These are phyloP conservation scores for Cyclospora cayetanensis DNA, from an alignment of 169 alveolate species.

Conservation along the genomic window DNA sequence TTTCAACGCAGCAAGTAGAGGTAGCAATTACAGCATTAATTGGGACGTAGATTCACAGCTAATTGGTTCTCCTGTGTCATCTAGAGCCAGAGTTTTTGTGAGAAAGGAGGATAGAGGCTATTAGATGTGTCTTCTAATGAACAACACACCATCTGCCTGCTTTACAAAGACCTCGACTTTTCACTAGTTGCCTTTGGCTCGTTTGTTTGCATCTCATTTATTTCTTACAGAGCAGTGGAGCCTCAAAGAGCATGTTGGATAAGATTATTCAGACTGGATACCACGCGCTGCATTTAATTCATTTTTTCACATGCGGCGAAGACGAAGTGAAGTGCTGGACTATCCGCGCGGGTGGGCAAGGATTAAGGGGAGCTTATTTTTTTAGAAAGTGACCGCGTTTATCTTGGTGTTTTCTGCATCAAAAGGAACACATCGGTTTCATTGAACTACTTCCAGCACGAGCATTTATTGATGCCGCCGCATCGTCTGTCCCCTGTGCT, in stretches of 20 bases:
- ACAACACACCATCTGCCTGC: too few species aligned
- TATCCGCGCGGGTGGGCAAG: slow-evolving; percentile 70
- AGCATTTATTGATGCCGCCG: neutral
- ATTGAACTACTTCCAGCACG: neutral
- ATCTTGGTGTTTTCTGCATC: neutral
- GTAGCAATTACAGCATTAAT: too few species aligned
- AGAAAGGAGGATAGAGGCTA: too few species aligned
- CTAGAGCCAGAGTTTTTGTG: too few species aligned
- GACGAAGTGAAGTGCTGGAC: slow-evolving; percentile 99
- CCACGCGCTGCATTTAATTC: slow-evolving; percentile 93
- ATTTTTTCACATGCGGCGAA: slow-evolving; percentile 99
- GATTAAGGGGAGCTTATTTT: slow-evolving; percentile 41
- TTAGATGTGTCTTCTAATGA: too few species aligned
- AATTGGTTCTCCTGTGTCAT: too few species aligned
- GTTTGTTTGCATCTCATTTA: neutral
- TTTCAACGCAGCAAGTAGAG: too few species aligned
- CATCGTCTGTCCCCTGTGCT: too few species aligned
- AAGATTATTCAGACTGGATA: slow-evolving; percentile 98
- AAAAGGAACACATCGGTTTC: neutral
- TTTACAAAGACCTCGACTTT: too few species aligned
- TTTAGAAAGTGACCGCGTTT: neutral
- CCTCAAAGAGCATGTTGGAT: slow-evolving; percentile 90
- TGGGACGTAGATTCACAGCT: too few species aligned
- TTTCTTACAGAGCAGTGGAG: slow-evolving; percentile 75
- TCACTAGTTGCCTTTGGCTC: slow-evolving; percentile 17